These are phyloP conservation scores for Macrolepiota fuliginosa DNA, from an alignment of 768 basidiomycete species.

Conservation along the genomic window DNA sequence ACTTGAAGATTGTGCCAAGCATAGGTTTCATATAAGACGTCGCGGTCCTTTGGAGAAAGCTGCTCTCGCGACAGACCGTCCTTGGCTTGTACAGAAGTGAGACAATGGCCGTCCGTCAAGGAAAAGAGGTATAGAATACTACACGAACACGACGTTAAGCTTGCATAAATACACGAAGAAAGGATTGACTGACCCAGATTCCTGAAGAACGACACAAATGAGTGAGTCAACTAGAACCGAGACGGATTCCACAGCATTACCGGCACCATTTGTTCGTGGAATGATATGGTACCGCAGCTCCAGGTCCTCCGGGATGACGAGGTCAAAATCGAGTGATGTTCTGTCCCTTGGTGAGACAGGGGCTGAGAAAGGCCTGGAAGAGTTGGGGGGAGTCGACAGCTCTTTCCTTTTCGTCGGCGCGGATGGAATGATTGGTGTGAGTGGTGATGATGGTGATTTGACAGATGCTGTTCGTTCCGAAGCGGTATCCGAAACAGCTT, in stretches of 20 bases:
- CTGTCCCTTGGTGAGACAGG: conserved; percentile 35
- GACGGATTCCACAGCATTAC: conserved; percentile 44
- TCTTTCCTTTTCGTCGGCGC: conserved; percentile 29
- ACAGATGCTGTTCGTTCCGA: conserved; percentile 17
- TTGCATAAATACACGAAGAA: conserved; percentile 5
- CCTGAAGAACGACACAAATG: conserved; percentile 53
- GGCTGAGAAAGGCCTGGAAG: conserved; percentile 36
- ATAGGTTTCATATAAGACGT: conserved; percentile 35
- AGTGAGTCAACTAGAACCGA: conserved; percentile 38
- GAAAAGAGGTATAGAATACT: conserved; percentile 58
- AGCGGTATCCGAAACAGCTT: conserved; percentile 22
- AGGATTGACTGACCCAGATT: conserved; percentile 54
- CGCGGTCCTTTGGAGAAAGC: conserved; percentile 30
- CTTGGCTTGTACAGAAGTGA: conserved; percentile 27
- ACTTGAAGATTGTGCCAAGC: conserved; percentile 40
- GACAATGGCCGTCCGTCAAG: conserved; percentile 44
- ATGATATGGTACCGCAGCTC: conserved; percentile 42
- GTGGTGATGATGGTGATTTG: conserved; percentile 24
- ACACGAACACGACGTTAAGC: not conserved
- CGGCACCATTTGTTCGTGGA: conserved; percentile 39
- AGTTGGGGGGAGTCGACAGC: conserved; percentile 37
- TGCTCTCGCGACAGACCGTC: conserved; percentile 20
- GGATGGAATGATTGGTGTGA: conserved; percentile 24
- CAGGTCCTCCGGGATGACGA: conserved; percentile 20
- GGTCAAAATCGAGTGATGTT: conserved; percentile 24